Evolutionary conservation across 2,329 filamentous ascomycete genomes (phyloP).

Genomic region (Lanzia echinophila): DNA sequence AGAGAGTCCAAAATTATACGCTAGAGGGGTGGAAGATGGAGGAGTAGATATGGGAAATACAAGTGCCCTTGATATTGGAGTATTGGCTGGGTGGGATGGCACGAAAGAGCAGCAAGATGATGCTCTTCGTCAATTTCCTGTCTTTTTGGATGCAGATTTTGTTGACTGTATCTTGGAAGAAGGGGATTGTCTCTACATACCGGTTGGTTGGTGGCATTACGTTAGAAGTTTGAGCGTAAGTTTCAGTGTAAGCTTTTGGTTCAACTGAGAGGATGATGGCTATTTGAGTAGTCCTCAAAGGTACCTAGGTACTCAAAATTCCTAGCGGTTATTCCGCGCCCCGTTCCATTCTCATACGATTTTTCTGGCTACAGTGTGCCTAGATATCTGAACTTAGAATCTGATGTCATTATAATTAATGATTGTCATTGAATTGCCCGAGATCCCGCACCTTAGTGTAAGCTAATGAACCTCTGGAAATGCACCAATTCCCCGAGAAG

Average conservation of each 20-base stretch:
- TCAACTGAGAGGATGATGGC: slow-evolving; percentile 43
- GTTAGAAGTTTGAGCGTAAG: slow-evolving; percentile 78
- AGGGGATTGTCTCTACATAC: slow-evolving; percentile 84
- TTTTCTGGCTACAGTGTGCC: too few relatives aligned
- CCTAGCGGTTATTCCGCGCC: too few relatives aligned
- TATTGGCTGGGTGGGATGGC: slow-evolving; percentile 55
- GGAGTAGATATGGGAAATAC: slow-evolving; percentile 93
- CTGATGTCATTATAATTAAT: too few relatives aligned
- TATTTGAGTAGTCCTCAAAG: not conserved
- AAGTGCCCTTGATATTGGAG: slow-evolving; percentile 68
- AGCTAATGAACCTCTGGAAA: too few relatives aligned
- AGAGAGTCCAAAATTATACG: slow-evolving; percentile 51
- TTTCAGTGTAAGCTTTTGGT: slow-evolving; percentile 97
- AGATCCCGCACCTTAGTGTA: too few relatives aligned
- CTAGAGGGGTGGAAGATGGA: slow-evolving; percentile 51
- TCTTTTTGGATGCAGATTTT: slow-evolving; percentile 24
- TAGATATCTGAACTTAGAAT: too few relatives aligned
- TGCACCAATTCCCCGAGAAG: too few relatives aligned
- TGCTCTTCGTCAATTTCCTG: slow-evolving; percentile 19
- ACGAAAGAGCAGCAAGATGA: slow-evolving; percentile 15
- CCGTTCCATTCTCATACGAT: too few relatives aligned
- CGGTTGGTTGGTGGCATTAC: slow-evolving; percentile 97
- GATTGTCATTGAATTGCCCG: too few relatives aligned
- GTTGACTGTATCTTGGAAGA: slow-evolving; percentile 72
- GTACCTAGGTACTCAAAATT: not conserved